phyloP scores from a whole-genome alignment of 176 grass and related monocot species.

The Paspalum vaginatum region DNA sequence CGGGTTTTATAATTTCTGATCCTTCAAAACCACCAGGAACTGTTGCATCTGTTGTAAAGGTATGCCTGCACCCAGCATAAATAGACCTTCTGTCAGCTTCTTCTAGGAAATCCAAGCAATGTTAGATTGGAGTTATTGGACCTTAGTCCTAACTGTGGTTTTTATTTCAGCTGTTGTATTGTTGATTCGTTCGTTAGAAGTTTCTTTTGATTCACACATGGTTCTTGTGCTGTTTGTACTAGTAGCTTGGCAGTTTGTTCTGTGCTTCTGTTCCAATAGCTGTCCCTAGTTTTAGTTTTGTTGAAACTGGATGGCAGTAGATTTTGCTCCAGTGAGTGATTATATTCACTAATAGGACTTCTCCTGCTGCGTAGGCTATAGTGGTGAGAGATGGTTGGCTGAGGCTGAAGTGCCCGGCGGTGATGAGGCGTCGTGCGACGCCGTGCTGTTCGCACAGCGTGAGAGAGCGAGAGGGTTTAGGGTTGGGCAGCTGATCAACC shows the following conservation, averaged over 20 bases:
- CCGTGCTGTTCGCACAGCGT: no score
- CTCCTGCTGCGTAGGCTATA: no score
- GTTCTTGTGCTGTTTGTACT: background rate
- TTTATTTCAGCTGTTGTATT: background rate
- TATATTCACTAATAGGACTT: no score
- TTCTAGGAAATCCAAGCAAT: background rate
- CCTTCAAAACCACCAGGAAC: constrained; percentile 55
- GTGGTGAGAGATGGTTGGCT: no score
- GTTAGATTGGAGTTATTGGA: background rate
- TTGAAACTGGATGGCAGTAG: background rate
- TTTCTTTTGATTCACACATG: constrained; percentile 10
- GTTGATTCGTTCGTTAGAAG: background rate
- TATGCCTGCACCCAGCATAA: constrained; percentile 9
- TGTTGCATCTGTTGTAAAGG: constrained; percentile 69
- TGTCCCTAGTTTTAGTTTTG: background rate
- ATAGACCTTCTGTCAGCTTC: constrained; percentile 4
- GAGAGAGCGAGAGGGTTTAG: no score
- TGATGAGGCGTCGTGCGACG: no score
- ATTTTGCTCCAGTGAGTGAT: background rate
- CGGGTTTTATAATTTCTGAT: constrained; percentile 66
- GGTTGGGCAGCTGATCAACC: no score
- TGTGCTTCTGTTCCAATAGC: background rate
- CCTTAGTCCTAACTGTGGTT: constrained; percentile 9
- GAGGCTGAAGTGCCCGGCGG: no score
- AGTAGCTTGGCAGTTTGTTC: background rate